Percentiles rank a stretch among this genome's conserved stretches.
Evolutionary conservation across 306 rosid species (phyloP).

Genomic region (Dryas drummondii): DNA sequence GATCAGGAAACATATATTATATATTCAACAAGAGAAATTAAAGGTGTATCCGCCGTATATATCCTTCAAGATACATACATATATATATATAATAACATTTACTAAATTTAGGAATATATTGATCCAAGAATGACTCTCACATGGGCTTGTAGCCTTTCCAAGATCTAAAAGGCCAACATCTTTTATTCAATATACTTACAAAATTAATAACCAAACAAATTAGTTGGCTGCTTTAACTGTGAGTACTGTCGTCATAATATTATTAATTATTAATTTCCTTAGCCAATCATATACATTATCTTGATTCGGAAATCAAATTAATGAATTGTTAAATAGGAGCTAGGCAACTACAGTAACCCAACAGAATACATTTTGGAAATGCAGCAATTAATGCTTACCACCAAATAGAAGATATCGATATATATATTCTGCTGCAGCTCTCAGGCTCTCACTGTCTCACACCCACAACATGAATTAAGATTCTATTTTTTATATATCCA

Average conservation of each 20-base stretch:
- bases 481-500: background rate
- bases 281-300: background rate
- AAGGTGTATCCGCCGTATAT: too few species aligned
- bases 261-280: background rate
- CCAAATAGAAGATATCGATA: constrained; percentile 31
- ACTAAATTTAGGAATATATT: too few species aligned
- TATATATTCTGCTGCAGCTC: background rate
- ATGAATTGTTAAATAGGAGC: constrained; percentile 8
- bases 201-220: background rate
- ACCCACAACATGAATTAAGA: constrained; percentile 33
- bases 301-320: background rate
- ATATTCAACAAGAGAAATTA: too few species aligned
- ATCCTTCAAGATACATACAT: too few species aligned
- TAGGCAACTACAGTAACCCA: background rate
- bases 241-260: background rate
- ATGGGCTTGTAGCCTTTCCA: too few species aligned
- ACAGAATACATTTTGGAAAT: background rate
- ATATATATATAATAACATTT: too few species aligned
- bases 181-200: too few species aligned
- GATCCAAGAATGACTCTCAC: too few species aligned
- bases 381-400: background rate
- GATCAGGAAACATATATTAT: too few species aligned
- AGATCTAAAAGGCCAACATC: too few species aligned
- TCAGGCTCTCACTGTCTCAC: background rate
- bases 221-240: background rate